phyloP scores from a whole-genome alignment of 129 eudicot genomes.

The Helichrysum umbraculigerum region DNA sequence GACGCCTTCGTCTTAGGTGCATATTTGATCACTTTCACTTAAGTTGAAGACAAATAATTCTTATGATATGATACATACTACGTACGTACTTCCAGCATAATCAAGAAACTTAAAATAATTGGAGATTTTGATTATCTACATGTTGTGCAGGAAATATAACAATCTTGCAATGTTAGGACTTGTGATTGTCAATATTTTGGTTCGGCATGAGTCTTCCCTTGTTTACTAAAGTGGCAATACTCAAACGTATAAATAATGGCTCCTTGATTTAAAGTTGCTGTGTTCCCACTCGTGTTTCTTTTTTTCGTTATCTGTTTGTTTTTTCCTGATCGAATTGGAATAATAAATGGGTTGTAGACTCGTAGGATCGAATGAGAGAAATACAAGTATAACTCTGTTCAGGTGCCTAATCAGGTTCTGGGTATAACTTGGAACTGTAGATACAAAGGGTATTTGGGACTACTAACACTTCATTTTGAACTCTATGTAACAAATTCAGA shows the following conservation, averaged over 20 bases:
- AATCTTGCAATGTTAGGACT: too few relatives aligned
- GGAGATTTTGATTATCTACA: too few relatives aligned
- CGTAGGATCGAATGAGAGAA: background rate
- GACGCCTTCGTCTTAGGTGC: too few relatives aligned
- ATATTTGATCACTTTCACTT: too few relatives aligned
- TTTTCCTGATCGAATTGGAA: background rate
- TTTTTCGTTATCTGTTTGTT: background rate
- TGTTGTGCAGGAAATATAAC: too few relatives aligned
- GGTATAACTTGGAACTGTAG: background rate
- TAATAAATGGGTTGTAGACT: background rate
- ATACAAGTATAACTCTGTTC: background rate
- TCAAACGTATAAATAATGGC: background rate
- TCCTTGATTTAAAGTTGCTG: background rate
- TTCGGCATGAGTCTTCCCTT: constrained; percentile 27
- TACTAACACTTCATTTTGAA: background rate
- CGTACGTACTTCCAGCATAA: too few relatives aligned
- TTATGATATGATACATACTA: too few relatives aligned
- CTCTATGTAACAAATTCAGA: too few relatives aligned
- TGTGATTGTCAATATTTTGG: too few relatives aligned
- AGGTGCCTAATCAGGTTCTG: background rate
- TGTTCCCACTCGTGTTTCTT: background rate
- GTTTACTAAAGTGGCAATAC: constrained; percentile 20
- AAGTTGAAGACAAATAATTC: too few relatives aligned
- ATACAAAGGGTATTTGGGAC: background rate
- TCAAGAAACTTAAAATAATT: too few relatives aligned